phyloP scores from a whole-genome alignment of 306 rosid species.

The Oxytropis ochrocephala region DNA sequence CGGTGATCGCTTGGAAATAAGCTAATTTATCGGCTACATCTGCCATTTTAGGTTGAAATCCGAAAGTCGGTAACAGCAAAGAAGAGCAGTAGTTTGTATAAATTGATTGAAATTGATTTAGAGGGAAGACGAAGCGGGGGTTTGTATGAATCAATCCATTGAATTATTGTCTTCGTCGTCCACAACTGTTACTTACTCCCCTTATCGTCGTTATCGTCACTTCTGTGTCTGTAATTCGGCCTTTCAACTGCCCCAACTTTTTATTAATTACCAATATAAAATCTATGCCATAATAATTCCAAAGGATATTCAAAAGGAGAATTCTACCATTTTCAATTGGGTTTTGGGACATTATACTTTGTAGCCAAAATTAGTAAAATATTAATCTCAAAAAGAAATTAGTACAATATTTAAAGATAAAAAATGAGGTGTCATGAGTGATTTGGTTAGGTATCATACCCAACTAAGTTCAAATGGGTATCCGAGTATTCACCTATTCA shows the following conservation, averaged over 20 bases:
- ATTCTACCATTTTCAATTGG: too few species aligned
- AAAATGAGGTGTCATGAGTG: too few species aligned
- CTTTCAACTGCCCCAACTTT: background rate
- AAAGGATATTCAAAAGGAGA: too few species aligned
- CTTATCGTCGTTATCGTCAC: background rate
- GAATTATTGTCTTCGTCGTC: background rate
- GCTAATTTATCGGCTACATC: slow-evolving; percentile 70
- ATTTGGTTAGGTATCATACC: too few species aligned
- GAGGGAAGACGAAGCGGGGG: background rate
- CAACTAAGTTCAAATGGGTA: too few species aligned
- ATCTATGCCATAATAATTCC: too few species aligned
- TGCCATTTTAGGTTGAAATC: slow-evolving; percentile 34
- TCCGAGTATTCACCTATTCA: too few species aligned
- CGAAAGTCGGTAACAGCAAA: background rate
- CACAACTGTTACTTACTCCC: background rate
- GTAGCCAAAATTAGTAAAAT: too few species aligned
- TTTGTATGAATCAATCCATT: background rate
- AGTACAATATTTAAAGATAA: too few species aligned
- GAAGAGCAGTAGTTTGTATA: background rate
- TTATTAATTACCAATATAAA: too few species aligned
- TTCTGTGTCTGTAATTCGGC: background rate
- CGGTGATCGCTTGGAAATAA: slow-evolving; percentile 88
- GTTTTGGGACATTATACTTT: too few species aligned
- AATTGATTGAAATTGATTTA: background rate
- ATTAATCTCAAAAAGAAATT: too few species aligned